These are phyloP conservation scores for Lizonia empirigonia DNA, from an alignment of 2,329 filamentous ascomycete species.

Conservation along the genomic window DNA sequence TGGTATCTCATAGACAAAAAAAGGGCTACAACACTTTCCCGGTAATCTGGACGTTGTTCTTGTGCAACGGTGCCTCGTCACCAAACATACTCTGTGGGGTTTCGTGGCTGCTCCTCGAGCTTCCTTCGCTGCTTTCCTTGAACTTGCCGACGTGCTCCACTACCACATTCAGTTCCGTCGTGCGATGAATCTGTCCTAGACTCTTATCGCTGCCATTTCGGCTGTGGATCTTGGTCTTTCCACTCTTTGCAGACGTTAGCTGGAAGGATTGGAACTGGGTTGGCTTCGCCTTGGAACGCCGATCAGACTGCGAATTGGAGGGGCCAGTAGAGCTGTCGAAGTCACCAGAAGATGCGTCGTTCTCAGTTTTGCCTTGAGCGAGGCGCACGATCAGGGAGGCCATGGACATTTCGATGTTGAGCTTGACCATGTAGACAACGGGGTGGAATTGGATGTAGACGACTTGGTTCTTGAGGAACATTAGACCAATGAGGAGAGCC, in stretches of 20 bases:
- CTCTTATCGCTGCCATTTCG: conserved; percentile 33
- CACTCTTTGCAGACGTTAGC: conserved; percentile 19
- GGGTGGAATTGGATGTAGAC: conserved; percentile 52
- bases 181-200: conserved; percentile 31
- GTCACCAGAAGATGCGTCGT: conserved; percentile 32
- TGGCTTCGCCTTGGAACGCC: conserved; percentile 13
- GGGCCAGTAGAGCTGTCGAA: conserved; percentile 27
- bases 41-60: conserved; percentile 16
- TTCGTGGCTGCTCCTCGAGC: conserved; percentile 30
- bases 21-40: conserved; percentile 7
- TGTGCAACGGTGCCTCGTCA: conserved; percentile 35
- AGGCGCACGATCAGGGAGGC: conserved; percentile 50
- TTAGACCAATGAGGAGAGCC: conserved; percentile 47
- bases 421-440: conserved; percentile 51
- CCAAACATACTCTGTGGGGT: conserved; percentile 31
- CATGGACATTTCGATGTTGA: conserved; percentile 55
- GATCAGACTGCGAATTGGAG: conserved; percentile 24
- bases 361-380: conserved; percentile 37
- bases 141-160: conserved; percentile 20
- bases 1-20: conserved; percentile 15
- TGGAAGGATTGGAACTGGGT: conserved; percentile 27
- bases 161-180: conserved; percentile 33
- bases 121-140: conserved; percentile 12
- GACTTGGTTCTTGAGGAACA: conserved; percentile 47
- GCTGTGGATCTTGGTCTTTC: conserved; percentile 19